Evolutionary conservation across 345 rosid genomes (phyloP).

Genomic region (Eutrema heterophyllum): DNA sequence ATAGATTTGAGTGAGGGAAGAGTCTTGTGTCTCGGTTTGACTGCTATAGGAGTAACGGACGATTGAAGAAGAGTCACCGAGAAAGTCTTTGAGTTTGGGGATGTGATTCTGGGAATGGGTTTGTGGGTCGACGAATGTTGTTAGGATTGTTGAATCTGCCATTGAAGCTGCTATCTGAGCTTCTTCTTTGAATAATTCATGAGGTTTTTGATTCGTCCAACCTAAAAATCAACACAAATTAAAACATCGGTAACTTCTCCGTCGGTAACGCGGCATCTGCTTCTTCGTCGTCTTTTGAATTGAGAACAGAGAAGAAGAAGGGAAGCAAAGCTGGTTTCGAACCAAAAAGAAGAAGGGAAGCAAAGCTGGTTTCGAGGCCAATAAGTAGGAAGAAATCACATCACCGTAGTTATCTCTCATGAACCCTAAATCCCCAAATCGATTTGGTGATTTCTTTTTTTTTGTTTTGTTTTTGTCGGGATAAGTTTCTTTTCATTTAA

Average conservation of each 20-base stretch:
- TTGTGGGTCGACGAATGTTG: slow-evolving; percentile 43
- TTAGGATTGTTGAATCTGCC: slow-evolving; percentile 45
- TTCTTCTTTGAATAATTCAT: slow-evolving; percentile 39
- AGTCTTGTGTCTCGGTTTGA: slow-evolving; percentile 84
- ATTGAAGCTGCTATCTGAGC: slow-evolving; percentile 36
- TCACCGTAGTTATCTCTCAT: no score
- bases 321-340: no score
- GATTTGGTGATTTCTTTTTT: no score
- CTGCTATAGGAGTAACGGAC: slow-evolving; percentile 60
- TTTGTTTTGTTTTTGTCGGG: no score
- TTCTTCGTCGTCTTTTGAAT: no score
- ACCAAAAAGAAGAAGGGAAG: no score
- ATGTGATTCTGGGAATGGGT: slow-evolving; percentile 41
- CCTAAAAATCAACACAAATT: slow-evolving; percentile 25
- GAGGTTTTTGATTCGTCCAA: slow-evolving; percentile 54
- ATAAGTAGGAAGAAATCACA: no score
- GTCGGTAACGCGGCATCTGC: no score
- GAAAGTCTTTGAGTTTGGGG: slow-evolving; percentile 90
- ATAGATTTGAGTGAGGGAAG: slow-evolving; percentile 80
- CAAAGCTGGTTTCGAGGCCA: no score
- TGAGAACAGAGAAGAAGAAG: no score
- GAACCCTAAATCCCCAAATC: no score
- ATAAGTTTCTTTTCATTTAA: no score
- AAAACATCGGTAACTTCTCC: neutral
- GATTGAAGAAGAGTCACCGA: slow-evolving; percentile 66